These are phyloP conservation scores for Cryphonectria naterciae DNA, from an alignment of 2,329 filamentous ascomycete genomes.

Conservation along the genomic window DNA sequence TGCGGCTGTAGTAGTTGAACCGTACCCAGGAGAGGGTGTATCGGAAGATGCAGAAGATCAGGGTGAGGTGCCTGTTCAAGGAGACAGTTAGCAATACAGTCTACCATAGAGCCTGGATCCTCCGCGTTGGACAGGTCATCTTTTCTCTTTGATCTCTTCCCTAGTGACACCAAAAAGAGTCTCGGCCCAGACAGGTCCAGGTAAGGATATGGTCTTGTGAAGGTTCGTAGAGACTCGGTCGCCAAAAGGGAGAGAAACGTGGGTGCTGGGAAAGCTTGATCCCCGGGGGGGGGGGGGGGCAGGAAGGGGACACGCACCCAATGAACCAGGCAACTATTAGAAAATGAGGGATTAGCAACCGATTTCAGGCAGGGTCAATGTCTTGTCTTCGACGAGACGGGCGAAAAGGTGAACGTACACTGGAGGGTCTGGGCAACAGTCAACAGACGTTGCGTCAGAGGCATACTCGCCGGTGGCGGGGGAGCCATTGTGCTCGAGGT, in stretches of 20 bases:
- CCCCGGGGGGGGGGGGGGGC: conserved; percentile 16
- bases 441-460: conserved; percentile 75
- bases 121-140: background rate
- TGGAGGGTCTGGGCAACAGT: conserved; percentile 87
- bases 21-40: conserved; percentile 86
- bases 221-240: conserved; percentile 17
- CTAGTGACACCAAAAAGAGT: too few species aligned
- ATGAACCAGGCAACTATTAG: conserved; percentile 74
- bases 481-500: conserved; percentile 63
- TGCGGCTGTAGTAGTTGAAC: conserved; percentile 81
- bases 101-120: background rate
- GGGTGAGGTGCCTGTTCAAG: conserved; percentile 74
- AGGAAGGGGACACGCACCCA: conserved; percentile 62
- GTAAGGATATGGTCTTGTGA: background rate
- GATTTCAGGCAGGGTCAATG: conserved; percentile 32
- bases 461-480: conserved; percentile 70
- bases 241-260: conserved; percentile 26
- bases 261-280: conserved; percentile 23
- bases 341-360: conserved; percentile 40
- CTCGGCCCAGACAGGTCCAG: background rate
- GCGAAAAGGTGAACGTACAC: conserved; percentile 64
- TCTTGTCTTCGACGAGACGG: conserved; percentile 20
- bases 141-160: background rate
- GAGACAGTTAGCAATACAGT: conserved; percentile 17
- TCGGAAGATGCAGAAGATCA: conserved; percentile 80